phyloP scores from a whole-genome alignment of 148 eudicot genomes.

The Silene uniflora region DNA sequence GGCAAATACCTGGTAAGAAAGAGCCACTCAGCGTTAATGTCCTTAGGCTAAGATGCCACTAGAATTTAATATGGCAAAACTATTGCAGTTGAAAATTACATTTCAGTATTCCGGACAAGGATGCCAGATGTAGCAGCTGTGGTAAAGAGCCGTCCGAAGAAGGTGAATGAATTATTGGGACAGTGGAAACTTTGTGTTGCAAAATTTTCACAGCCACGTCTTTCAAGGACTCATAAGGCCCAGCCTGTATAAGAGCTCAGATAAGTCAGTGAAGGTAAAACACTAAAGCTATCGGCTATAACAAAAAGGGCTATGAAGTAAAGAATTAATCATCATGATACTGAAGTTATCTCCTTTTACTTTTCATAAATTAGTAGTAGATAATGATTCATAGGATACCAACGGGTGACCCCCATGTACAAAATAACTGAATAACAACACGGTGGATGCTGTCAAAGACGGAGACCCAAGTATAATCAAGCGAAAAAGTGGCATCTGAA shows the following conservation, averaged over 20 bases:
- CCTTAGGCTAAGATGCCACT: conserved; percentile 3
- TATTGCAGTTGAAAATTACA: conserved; percentile 32
- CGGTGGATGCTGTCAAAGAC: too few species aligned
- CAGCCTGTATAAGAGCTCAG: conserved; percentile 44
- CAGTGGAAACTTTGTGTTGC: conserved; percentile 66
- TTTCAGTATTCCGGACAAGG: conserved; percentile 74
- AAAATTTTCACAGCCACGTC: conserved; percentile 71
- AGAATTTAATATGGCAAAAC: background rate
- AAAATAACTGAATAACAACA: too few species aligned
- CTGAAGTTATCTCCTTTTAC: background rate
- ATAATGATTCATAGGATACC: too few species aligned
- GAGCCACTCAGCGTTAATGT: background rate
- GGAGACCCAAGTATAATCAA: too few species aligned
- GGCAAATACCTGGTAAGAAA: conserved; percentile 71
- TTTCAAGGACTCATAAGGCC: conserved; percentile 69
- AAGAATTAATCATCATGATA: background rate
- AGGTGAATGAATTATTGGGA: conserved; percentile 70
- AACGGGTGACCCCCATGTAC: too few species aligned
- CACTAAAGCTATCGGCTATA: background rate
- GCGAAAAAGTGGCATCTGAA: too few species aligned
- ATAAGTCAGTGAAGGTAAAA: background rate
- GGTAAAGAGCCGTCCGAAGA: conserved; percentile 71
- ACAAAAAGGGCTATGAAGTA: background rate
- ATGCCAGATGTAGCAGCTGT: conserved; percentile 78
- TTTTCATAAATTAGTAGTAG: too few species aligned